phyloP scores from a whole-genome alignment of 1,139 yeast genomes.

The Maudiozyma humilis region DNA sequence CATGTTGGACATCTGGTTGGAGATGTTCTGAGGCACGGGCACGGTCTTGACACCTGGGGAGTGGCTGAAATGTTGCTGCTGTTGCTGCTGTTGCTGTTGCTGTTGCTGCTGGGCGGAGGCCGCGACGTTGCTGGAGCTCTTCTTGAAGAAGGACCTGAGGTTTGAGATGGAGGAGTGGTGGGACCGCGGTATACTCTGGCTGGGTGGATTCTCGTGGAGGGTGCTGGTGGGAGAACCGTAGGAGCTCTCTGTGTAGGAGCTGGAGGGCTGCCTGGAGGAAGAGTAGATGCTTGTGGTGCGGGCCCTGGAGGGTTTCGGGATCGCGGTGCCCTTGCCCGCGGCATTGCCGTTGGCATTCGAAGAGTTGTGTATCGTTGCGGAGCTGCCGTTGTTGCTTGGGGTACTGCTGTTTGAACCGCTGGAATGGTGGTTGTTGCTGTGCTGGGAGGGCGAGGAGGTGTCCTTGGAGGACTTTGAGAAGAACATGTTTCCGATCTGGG shows the following conservation, averaged over 20 bases:
- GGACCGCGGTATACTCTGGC: slow-evolving; percentile 28
- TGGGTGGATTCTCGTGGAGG: slow-evolving; percentile 20
- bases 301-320: slow-evolving; percentile 31
- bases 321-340: slow-evolving; percentile 21
- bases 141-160: slow-evolving; percentile 52
- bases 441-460: slow-evolving; percentile 3
- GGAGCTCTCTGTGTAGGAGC: slow-evolving; percentile 23
- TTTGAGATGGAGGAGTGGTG: slow-evolving; percentile 71
- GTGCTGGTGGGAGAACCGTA: slow-evolving; percentile 25
- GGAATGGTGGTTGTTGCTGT: background rate
- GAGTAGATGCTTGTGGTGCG: slow-evolving; percentile 29
- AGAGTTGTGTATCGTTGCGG: slow-evolving; percentile 2
- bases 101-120: too few relatives aligned
- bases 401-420: background rate
- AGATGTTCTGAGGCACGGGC: slow-evolving; percentile 13
- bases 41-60: slow-evolving; percentile 18
- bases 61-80: slow-evolving; percentile 1
- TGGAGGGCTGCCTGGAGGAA: slow-evolving; percentile 29
- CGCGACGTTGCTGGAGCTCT: slow-evolving; percentile 23
- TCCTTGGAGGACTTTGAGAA: slow-evolving; percentile 32
- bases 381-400: background rate
- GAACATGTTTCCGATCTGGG: slow-evolving; percentile 35
- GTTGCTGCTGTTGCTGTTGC: too few relatives aligned
- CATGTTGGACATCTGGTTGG: slow-evolving; percentile 13
- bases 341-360: background rate